Evolutionary conservation across 495 filamentous ascomycete genomes (phyloP), one percentile per base, ranked within the genome.

Genomic region (Podospora fimiseda): DNA sequence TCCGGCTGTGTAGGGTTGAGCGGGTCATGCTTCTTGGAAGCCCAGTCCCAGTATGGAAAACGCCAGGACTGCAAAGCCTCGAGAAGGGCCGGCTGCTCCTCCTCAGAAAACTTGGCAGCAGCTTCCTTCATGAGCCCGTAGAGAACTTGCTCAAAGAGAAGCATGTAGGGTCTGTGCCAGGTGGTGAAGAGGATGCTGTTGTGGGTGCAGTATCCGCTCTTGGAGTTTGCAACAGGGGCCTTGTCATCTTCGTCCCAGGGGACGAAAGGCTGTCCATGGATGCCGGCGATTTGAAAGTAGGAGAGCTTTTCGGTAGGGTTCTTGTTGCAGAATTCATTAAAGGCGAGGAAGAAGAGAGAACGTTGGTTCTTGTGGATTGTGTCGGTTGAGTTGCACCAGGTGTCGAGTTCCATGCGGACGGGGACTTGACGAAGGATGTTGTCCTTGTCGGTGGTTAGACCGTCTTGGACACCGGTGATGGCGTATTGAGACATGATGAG

Each of bases 341-440:
- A 37, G 46, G 46, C 46, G n/a, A 15, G 46, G 30, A 49, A 51
- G 38, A 51, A 51, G 7, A 51, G 21, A 3, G 48, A 37, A 20
- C 48, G 38, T 22, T 51, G 48, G 38, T 51, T 51, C 15, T 42
- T 41, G 23, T 51, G 48, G 14, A 42, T 20, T 1, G 18, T 38
- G 14, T 51, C 15, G 19, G 48, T 51, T 18, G 48, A 51, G 36
- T 42, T 22, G 18, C 40, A 51, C 48, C 38, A 51, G 11, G n/a
- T 20, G 23, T 51, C 48, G 13, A 51, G 48, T 27, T 51, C 48
- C 38, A 51, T 23, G 48, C 48, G 38, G 18, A 51, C 18, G 21
- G 48, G 48, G 15, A 51, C 48, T n/a, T 43, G 13, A 19, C 47
- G 47, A n/a, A 50, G 30, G 22, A 24, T 14, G 11, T 40, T n/a